phyloP scores from a whole-genome alignment of 176 grass and related monocot genomes.

The Bonia amplexicaulis region DNA sequence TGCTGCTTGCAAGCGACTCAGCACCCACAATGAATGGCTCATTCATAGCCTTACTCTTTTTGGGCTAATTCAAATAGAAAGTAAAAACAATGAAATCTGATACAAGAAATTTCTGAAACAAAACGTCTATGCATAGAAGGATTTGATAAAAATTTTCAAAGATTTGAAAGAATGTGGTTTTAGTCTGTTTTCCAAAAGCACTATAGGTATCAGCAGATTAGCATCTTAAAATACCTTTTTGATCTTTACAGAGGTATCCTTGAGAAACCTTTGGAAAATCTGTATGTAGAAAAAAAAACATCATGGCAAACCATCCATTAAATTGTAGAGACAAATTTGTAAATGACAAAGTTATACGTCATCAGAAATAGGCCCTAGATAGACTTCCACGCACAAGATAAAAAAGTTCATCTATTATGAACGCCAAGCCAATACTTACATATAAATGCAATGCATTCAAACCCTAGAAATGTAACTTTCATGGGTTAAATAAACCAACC shows the following conservation, averaged over 20 bases:
- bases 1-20: not conserved
- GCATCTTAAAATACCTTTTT: conserved; percentile 3
- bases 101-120: not conserved
- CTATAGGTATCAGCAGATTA: not conserved
- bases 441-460: not conserved
- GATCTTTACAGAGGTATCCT: not conserved
- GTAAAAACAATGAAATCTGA: not conserved
- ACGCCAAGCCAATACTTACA: not conserved
- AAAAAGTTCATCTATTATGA: not conserved
- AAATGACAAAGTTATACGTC: not conserved
- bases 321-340: not conserved
- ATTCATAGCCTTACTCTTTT: not conserved
- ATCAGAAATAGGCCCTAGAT: not conserved
- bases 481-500: not conserved
- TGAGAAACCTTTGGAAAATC: conserved; percentile 10
- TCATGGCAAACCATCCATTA: not conserved
- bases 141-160: not conserved
- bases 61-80: conserved; percentile 25
- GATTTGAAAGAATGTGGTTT: not conserved
- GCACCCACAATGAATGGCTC: conserved; percentile 21
- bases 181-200: not conserved
- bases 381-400: not conserved
- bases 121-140: not conserved
- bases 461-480: not conserved
- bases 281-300: conserved; percentile 5